Percentiles rank a stretch among this genome's conserved stretches.
These are phyloP conservation scores for Ziziphus jujuba DNA, from an alignment of 306 rosid genomes.

Conservation along the genomic window DNA sequence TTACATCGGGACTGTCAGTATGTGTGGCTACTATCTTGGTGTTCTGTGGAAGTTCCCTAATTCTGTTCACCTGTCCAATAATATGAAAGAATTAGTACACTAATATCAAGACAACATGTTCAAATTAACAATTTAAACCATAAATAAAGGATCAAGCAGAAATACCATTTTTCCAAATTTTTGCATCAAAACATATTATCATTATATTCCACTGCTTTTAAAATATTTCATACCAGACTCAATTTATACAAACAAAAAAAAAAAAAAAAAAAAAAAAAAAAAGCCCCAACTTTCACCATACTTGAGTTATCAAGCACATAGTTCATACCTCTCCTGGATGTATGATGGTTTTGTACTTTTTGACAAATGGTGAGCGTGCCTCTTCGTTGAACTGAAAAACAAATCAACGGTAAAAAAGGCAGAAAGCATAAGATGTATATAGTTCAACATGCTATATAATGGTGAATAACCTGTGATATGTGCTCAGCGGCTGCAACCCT, in stretches of 20 bases:
- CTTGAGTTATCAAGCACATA: neutral
- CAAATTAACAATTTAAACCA: neutral
- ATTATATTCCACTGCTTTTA: neutral
- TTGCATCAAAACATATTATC: neutral
- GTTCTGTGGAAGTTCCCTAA: conserved; percentile 94
- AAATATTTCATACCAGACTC: neutral
- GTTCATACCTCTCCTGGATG: conserved; percentile 95
- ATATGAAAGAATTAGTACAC: neutral
- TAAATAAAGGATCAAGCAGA: neutral
- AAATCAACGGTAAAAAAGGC: neutral
- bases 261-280: neutral
- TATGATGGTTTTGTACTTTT: conserved; percentile 98
- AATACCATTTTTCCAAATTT: neutral
- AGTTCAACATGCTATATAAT: conserved; percentile 5
- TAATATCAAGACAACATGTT: neutral
- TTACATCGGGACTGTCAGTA: conserved; percentile 96
- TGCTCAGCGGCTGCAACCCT: conserved; percentile 99
- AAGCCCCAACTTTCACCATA: neutral
- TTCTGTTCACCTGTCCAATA: conserved; percentile 79
- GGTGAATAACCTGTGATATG: conserved; percentile 76
- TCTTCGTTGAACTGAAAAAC: conserved; percentile 88
- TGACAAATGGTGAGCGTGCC: conserved; percentile 98
- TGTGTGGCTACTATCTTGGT: conserved; percentile 94
- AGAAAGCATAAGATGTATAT: neutral
- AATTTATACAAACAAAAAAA: neutral